A percentile compares a stretch with the other conserved stretches of the same genome.
Evolutionary conservation across 305 asterid species (phyloP).

Genomic region (Plantago rigida): DNA sequence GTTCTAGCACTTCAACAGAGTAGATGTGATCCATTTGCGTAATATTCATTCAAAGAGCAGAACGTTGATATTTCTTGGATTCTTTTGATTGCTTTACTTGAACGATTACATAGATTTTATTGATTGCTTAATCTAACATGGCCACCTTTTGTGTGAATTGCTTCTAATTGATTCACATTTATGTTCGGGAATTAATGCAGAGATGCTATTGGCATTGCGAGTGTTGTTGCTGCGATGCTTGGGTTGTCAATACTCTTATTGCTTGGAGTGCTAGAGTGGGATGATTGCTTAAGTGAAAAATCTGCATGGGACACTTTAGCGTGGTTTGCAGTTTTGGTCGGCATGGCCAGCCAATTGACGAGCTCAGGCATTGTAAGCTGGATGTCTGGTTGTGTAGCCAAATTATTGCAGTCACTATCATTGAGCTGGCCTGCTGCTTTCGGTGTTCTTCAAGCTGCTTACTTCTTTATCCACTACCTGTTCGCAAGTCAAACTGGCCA

Average conservation of each 20-base stretch:
- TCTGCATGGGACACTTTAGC: constrained; percentile 97
- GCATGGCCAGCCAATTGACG: constrained; percentile 93
- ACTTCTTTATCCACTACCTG: constrained; percentile 80
- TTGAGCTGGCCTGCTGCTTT: constrained; percentile 95
- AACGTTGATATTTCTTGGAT: too few species aligned
- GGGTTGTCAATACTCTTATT: constrained; percentile 74
- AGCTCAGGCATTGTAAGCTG: constrained; percentile 73
- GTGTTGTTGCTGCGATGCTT: constrained; percentile 94
- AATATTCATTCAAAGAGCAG: too few species aligned
- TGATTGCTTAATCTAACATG: not conserved
- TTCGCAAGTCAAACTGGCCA: constrained; percentile 96
- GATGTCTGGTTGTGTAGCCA: constrained; percentile 84
- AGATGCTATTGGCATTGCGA: constrained; percentile 73
- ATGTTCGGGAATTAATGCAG: constrained; percentile 31
- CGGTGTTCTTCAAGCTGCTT: constrained; percentile 73
- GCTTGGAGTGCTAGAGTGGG: constrained; percentile 80
- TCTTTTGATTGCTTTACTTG: too few species aligned
- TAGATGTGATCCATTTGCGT: not conserved
- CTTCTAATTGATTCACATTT: constrained; percentile 16
- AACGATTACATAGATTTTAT: too few species aligned
- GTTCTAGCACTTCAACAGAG: not conserved
- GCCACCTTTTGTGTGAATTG: not conserved
- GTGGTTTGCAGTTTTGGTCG: constrained; percentile 91
- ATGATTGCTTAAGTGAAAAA: constrained; percentile 82
- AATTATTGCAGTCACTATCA: constrained; percentile 52